A percentile compares a stretch with the other conserved stretches of the same genome.
Conservation (phyloP, 2,329 filamentous ascomycete genomes). For the Curvularia hawaiiensis region DNA sequence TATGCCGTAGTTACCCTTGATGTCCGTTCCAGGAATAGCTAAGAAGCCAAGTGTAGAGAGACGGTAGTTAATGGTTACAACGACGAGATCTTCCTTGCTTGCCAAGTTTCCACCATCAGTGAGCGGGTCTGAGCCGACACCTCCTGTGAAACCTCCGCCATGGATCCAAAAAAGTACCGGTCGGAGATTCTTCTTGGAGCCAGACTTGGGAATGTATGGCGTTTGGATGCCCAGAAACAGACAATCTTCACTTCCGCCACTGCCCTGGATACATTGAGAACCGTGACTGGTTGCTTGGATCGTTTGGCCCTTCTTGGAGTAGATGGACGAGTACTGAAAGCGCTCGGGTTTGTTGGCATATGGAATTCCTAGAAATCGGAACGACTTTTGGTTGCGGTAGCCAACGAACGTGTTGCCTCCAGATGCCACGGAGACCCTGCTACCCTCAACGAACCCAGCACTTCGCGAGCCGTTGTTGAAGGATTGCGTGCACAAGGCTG, state of each 20-base stretch:
- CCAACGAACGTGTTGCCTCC: conserved; percentile 56
- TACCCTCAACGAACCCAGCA: conserved; percentile 31
- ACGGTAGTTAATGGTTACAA: conserved; percentile 66
- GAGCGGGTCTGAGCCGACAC: conserved; percentile 44
- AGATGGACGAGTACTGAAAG: conserved; percentile 55
- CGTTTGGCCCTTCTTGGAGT: conserved; percentile 52
- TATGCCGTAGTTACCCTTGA: conserved; percentile 61
- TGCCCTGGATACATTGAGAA: conserved; percentile 51
- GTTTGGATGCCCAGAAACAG: conserved; percentile 58
- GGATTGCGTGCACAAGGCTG: conserved; percentile 60
- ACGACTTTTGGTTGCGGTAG: conserved; percentile 59
- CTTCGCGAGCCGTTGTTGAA: conserved; percentile 42
- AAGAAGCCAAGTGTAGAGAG: conserved; percentile 64
- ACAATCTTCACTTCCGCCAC: conserved; percentile 54
- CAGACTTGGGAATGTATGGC: conserved; percentile 44
- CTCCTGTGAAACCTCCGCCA: conserved; percentile 62
- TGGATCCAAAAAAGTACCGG: conserved; percentile 60
- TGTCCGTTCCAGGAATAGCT: conserved; percentile 59
- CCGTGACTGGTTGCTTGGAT: conserved; percentile 55
- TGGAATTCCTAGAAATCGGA: conserved; percentile 53
- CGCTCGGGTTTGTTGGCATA: conserved; percentile 52
- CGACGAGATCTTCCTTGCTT: conserved; percentile 63
- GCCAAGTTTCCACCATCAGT: conserved; percentile 62
- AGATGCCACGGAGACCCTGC: conserved; percentile 48
- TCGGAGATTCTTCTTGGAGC: conserved; percentile 48